Percentiles rank a stretch among this genome's conserved stretches.
These are phyloP conservation scores for Clitocybe nebularis DNA, from an alignment of 1,284 basidiomycete species.

Conservation along the genomic window DNA sequence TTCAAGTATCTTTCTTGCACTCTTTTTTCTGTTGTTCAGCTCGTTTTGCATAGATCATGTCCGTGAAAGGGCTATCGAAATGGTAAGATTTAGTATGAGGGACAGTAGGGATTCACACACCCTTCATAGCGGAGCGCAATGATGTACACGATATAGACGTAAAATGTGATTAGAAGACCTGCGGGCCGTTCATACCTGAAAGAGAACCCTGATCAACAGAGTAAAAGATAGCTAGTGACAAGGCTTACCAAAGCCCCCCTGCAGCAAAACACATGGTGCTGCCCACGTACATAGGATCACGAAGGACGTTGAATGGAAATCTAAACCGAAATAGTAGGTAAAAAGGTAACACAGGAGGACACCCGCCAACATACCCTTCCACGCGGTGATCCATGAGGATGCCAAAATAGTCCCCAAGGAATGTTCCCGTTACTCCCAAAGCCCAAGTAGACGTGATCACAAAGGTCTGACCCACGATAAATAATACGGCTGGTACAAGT, in stretches of 20 bases:
- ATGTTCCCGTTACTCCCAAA: conserved; percentile 90
- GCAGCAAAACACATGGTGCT: conserved; percentile 86
- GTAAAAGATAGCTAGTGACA: neutral
- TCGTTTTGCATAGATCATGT: conserved; percentile 74
- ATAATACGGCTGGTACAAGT: conserved; percentile 60
- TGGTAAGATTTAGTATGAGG: no score
- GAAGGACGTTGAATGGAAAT: conserved; percentile 94
- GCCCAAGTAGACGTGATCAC: conserved; percentile 90
- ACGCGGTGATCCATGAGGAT: conserved; percentile 91
- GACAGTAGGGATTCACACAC: conserved; percentile 41
- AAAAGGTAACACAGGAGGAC: neutral
- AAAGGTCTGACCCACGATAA: conserved; percentile 73
- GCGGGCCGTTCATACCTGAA: conserved; percentile 80
- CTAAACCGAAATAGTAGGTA: conserved; percentile 18
- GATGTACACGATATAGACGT: conserved; percentile 80
- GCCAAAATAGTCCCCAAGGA: conserved; percentile 98
- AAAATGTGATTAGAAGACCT: conserved; percentile 70
- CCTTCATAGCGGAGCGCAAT: conserved; percentile 87
- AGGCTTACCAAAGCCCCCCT: conserved; percentile 73
- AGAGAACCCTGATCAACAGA: neutral
- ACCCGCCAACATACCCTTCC: conserved; percentile 43
- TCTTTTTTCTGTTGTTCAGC: conserved; percentile 41
- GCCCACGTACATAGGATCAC: conserved; percentile 95
- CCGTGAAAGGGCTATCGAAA: conserved; percentile 65
- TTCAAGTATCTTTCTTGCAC: conserved; percentile 26